Evolutionary conservation across 2,329 filamentous ascomycete species (phyloP), one percentile per base, ranked within the genome.

Genomic region (Aphanoascus verrucosus): DNA sequence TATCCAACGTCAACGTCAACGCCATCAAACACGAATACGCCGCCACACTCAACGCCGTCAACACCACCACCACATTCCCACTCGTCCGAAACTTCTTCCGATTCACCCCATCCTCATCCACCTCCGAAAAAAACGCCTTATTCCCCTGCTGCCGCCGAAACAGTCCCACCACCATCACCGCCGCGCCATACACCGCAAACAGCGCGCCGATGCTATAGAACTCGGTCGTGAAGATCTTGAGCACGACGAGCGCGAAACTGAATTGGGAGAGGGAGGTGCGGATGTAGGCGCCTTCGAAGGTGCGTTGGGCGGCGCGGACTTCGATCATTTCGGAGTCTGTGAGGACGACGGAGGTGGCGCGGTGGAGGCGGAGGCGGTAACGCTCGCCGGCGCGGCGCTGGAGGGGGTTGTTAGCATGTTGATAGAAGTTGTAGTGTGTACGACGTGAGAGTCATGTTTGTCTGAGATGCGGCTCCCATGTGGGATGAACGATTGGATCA

Each of bases 121-220:
- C 60, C 61, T 73, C 72, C 1, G 66, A 65, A 70, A 97, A 97
- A 73, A 98, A 97, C 70, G 97, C 91, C 59, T 83, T 81, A 65
- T 97, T 95, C 54, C 93, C 90, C 70, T 96, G 87, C 65, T 90
- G 87, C 52, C 93, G 82, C 55, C 93, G 80, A 70, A 94, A 94
- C 52, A 88, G 74, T 62, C 88, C 86, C 56, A 94, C 88, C 23
- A 87, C 76, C 65, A 97, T 75, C 46, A 98, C 80, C 5, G 88
- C 87, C 2, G 84, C 83, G 11, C 91, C 93, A 65, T 97, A 97
- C 47, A 88, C 83, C 42, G 93, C 90, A 67, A 96, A 96, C 32
- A 98, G 77, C 5, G 93, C 93, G n/a, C 93, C 93, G 58, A 96
- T 95, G 61, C 85, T 83, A 72, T 97, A 97, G 75, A 98, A 97